Base-by-base conservation (phyloP, 805 yeast species). In the Hemisphaericaspora nanyangensis region DNA sequence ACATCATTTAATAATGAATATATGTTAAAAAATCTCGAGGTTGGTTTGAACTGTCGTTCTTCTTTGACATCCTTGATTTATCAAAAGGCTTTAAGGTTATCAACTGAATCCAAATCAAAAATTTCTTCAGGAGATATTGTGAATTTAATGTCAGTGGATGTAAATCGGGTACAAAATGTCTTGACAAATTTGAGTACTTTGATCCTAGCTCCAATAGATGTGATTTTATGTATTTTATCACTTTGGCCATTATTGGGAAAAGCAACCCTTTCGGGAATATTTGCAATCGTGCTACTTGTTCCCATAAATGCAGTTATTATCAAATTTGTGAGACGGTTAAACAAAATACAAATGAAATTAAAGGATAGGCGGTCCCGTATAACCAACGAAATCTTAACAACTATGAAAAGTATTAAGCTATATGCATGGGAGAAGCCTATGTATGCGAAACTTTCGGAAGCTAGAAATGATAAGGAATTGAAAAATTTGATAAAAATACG, bases 71-170 rank as follows among this genome's bases (percentile, higher is more conserved):
- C 82, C n/a, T 56, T 85, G 45, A 65, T 87, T 17, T 88, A 82
- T 56, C 74, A 77, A 33, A 89, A 89, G 58, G 72, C 93, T 0
- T 66, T 89, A 41, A 68, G 58, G 15, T 61, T 89, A n/a, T 80
- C 95, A 2, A 74, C 79, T 6, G 80, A 79, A 34, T 77, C 88
- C 6, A 74, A 82, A 44, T 70, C 71, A 24, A 68, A 72, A 13
- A 65, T 74, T 47, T 63, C 87, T 2, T 75, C 90, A 2, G 95
- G 95, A 48, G 95, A 86, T 47, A 84, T 88, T 37, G 74, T 87
- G 47, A 87, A 85, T 51, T 69, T 82, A 52, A 74, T 85, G 65
- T 77, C 93, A 15, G 90, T 85, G 24, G 96, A 88, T 63, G 79
- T 85, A 10, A 63, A 65, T 34, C 69, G 84, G 45, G 63, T 87